Base-by-base conservation (phyloP, 345 rosid genomes). In the Geranium rotundifolium region DNA sequence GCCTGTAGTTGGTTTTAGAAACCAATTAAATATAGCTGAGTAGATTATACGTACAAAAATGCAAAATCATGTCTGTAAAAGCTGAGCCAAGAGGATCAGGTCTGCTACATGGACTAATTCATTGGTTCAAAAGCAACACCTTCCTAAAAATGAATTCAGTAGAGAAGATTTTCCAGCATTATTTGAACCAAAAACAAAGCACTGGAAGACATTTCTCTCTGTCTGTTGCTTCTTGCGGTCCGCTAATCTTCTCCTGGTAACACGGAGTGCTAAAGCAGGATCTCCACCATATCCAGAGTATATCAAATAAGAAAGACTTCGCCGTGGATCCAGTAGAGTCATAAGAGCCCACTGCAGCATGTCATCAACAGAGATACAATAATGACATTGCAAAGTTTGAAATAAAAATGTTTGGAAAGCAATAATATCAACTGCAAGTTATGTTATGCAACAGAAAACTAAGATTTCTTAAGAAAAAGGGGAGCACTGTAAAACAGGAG, bases 171-270 rank as follows among this genome's bases (percentile, higher is more conserved):
- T 86, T 75, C 96, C 95, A 67, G 95, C 74, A n/a, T 72, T 83
- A 68, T 74, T 74, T 19, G 96, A 84, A 63, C 95, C 93, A 71
- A 89, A 79, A 76, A 83, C 88, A 73, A 69, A 71, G 80, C 93
- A 80, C 64, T 66, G 84, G 64, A 85, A 86, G 67, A 86, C 88
- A 73, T 79, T 83, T 75, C 86, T 83, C 52, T 85, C 89, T 62
- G 89, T 80, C 58, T 30, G 79, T 65, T 82, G 86, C 82, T 86
- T 89, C 85, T 83, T 89, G 52, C 83, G 83, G 74, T 89, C 91
- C 31, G 75, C 62, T 56, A 83, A 73, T 83, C 81, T 86, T 74
- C 82, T 84, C 65, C 75, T 71, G 54, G 96, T 85, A 69, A 89
- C 78, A 64, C 63, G 67, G 63, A 85, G 76, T 23, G 84, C 79